Percentiles rank a stretch among this genome's conserved stretches.
phyloP scores from a whole-genome alignment of 129 eudicot species.

The Chrysanthemum makinoi region DNA sequence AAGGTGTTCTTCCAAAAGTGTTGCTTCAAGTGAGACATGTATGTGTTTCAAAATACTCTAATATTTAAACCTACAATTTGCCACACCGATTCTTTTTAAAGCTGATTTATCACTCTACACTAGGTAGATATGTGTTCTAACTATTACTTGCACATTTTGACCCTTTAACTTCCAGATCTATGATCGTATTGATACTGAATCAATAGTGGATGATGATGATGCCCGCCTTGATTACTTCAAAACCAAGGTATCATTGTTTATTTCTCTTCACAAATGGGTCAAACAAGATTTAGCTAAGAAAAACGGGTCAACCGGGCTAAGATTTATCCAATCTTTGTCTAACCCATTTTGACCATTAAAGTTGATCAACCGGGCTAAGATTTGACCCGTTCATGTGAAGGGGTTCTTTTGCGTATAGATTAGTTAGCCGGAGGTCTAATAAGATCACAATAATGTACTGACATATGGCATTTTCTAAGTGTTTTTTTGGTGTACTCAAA shows the following conservation, averaged over 20 bases:
- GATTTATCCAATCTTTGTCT: too few species aligned
- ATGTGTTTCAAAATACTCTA: conserved; percentile 18
- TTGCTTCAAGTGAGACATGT: conserved; percentile 82
- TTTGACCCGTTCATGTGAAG: too few species aligned
- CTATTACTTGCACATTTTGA: background rate
- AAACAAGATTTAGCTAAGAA: too few species aligned
- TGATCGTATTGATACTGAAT: conserved; percentile 70
- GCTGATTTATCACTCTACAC: background rate
- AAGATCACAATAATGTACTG: too few species aligned
- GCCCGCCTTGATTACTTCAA: conserved; percentile 82
- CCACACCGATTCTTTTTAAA: background rate
- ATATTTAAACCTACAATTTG: background rate
- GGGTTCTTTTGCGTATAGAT: too few species aligned
- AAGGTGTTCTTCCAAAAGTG: conserved; percentile 91
- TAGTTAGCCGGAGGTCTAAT: too few species aligned
- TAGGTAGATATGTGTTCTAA: background rate
- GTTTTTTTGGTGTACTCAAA: conserved; percentile 76
- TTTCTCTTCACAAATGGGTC: background rate
- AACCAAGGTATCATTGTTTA: conserved; percentile 49
- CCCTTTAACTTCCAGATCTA: conserved; percentile 47
- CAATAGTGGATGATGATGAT: conserved; percentile 69
- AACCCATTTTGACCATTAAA: too few species aligned
- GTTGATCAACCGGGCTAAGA: too few species aligned
- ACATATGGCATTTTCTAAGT: conserved; percentile 15
- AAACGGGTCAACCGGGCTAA: too few species aligned